These are phyloP conservation scores for Fusarium sp. DNA, from an alignment of 2,329 filamentous ascomycete genomes.

Conservation along the genomic window DNA sequence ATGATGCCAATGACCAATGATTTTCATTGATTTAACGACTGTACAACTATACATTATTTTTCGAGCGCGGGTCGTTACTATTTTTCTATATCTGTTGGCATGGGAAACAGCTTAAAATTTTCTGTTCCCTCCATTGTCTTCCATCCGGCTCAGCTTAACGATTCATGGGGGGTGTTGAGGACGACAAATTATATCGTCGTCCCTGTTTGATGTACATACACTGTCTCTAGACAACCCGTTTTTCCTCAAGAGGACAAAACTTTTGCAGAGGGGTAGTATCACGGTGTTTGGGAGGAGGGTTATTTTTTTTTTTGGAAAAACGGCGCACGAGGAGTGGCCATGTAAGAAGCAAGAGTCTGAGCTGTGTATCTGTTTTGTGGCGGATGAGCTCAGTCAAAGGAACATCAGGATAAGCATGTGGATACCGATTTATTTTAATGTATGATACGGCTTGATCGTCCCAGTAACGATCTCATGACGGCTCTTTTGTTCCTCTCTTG, in stretches of 20 bases:
- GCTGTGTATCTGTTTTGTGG: constrained; percentile 19
- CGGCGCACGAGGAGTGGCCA: constrained; percentile 19
- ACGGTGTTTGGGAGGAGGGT: constrained; percentile 30
- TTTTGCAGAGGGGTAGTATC: constrained; percentile 13
- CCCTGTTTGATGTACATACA: constrained; percentile 37
- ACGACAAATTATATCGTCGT: constrained; percentile 19
- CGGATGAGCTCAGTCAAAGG: constrained; percentile 6
- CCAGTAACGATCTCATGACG: constrained; percentile 29
- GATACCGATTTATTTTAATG: constrained; percentile 45
- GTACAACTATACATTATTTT: constrained; percentile 44
- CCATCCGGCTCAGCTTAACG: constrained; percentile 38
- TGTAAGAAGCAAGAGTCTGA: constrained; percentile 6
- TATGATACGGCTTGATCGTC: constrained; percentile 43
- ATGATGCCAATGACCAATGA: constrained; percentile 54
- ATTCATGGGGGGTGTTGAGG: constrained; percentile 40
- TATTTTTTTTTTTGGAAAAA: constrained; percentile 20
- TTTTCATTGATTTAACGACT: constrained; percentile 45
- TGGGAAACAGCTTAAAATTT: constrained; percentile 27
- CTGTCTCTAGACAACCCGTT: constrained; percentile 17
- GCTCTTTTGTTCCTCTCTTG: constrained; percentile 15
- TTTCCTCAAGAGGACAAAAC: constrained; percentile 24
- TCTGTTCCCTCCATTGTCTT: constrained; percentile 22
- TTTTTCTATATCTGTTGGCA: constrained; percentile 48
- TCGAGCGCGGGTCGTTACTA: constrained; percentile 50
- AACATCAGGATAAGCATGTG: constrained; percentile 37